Percentiles rank a stretch among this genome's conserved stretches.
These are phyloP conservation scores for Xylaria longipes DNA, from an alignment of 495 filamentous ascomycete genomes.

Conservation along the genomic window DNA sequence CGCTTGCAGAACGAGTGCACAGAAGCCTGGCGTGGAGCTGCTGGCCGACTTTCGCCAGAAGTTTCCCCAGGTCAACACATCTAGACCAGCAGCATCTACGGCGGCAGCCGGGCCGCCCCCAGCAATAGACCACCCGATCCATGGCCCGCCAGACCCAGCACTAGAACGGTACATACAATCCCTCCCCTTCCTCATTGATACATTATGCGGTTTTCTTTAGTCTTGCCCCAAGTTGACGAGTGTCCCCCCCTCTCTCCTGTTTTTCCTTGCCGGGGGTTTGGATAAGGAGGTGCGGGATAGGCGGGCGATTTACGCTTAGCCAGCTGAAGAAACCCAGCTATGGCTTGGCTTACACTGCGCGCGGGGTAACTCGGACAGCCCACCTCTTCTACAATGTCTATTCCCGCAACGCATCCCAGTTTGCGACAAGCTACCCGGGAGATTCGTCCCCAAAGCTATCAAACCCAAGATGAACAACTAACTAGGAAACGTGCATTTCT, in stretches of 20 bases:
- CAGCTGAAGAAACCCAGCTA: constrained; percentile 13
- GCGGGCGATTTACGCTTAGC: not conserved
- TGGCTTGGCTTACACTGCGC: not conserved
- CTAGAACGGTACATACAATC: constrained; percentile 57
- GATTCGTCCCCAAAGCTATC: not conserved
- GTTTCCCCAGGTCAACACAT: constrained; percentile 68
- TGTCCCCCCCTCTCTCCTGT: not conserved
- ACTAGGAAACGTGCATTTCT: constrained; percentile 14
- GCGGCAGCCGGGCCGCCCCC: constrained; percentile 44
- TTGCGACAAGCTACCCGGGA: not conserved
- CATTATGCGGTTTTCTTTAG: not conserved
- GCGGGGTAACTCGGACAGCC: constrained; percentile 18
- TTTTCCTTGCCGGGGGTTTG: not conserved
- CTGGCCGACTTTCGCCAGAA: constrained; percentile 81
- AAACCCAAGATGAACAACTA: not conserved
- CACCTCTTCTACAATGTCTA: constrained; percentile 9
- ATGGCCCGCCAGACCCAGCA: constrained; percentile 41
- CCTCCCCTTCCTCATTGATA: not conserved
- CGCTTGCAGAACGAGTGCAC: constrained; percentile 71
- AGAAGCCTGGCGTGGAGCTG: constrained; percentile 86
- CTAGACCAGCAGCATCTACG: constrained; percentile 41
- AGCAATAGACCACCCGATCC: constrained; percentile 47
- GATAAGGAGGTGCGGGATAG: constrained; percentile 2
- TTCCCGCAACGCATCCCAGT: constrained; percentile 22
- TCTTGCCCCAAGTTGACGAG: not conserved